phyloP scores from a whole-genome alignment of 2,329 filamentous ascomycete genomes.

The Colletotrichum endophyticum region DNA sequence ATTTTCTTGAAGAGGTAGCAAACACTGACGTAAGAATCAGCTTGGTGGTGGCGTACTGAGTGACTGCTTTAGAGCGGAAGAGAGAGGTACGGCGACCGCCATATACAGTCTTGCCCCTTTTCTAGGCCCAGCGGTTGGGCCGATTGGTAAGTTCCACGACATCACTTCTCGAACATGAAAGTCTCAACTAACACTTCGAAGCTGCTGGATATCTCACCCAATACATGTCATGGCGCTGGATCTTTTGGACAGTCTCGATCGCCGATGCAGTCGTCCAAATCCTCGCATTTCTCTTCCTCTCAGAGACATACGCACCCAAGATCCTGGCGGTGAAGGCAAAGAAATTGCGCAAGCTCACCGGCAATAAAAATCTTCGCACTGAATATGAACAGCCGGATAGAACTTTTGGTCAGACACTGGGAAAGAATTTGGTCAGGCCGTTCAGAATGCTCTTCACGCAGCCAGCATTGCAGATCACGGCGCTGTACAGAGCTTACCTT shows the following conservation, averaged over 20 bases:
- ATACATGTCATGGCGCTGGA: slow-evolving; percentile 47
- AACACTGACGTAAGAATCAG: not conserved
- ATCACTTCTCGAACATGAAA: too few species aligned
- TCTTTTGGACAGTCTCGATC: slow-evolving; percentile 46
- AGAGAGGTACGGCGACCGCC: slow-evolving; percentile 36
- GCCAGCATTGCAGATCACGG: slow-evolving; percentile 54
- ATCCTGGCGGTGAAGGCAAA: slow-evolving; percentile 31
- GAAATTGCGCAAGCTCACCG: slow-evolving; percentile 30
- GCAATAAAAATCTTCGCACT: slow-evolving; percentile 30
- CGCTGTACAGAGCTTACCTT: slow-evolving; percentile 52
- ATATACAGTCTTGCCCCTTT: slow-evolving; percentile 46
- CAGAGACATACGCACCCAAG: slow-evolving; percentile 42
- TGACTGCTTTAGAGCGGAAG: slow-evolving; percentile 51
- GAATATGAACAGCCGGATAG: slow-evolving; percentile 30
- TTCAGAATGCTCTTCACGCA: slow-evolving; percentile 54
- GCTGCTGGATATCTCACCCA: slow-evolving; percentile 44
- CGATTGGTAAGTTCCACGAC: slow-evolving; percentile 32
- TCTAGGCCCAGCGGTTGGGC: slow-evolving; percentile 46
- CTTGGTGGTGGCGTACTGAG: slow-evolving; percentile 50
- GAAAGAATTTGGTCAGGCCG: slow-evolving; percentile 46
- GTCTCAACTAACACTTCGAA: not conserved
- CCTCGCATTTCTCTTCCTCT: slow-evolving; percentile 39
- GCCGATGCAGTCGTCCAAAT: slow-evolving; percentile 37
- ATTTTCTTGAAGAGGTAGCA: fast-evolving
- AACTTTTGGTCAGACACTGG: slow-evolving; percentile 26